Evolutionary conservation across 2,329 filamentous ascomycete genomes (phyloP), one percentile per base, ranked within the genome.

Genomic region (Colletotrichum tropicicola): DNA sequence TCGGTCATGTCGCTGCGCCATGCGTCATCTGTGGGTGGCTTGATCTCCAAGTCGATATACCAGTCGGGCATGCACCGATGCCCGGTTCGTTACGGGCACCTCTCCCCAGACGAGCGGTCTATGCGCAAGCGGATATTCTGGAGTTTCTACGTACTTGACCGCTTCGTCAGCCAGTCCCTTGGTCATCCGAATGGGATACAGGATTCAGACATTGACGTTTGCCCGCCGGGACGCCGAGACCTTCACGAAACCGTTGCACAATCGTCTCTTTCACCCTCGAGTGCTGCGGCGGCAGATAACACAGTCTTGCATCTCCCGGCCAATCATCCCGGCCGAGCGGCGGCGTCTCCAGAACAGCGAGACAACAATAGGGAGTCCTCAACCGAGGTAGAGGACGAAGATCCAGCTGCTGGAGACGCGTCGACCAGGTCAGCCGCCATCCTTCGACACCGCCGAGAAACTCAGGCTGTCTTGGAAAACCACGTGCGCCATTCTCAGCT

Each of bases 61-160:
- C 82, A 85, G 67, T 78, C 82, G 1, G 83, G 84, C 5, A 75
- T 85, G 6, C 83, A 86, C 68, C 77, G 83, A 3, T 85, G 84
- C 66, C 84, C 84, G 0, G 80, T 82, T 59, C 81, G 83, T 6
- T 86, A 85, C 63, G 74, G 74, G 9, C 76, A 83, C 54, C 75
- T 85, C 9, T 77, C 79, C 2, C 53, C 41, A 2, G 68, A 71
- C 9, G 68, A 67, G 15, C 67, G 74, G 10, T 72, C 75, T 12
- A 77, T 80, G 19, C 73, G 78, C 13, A 79, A 80, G 60, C 71
- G 79, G n/a, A 73, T 80, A 6, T 75, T 80, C 45, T 81, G 78
- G 78, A 76, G 74, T 48, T 71, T 74, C 0, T 80, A 80, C 47
- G 72, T 77, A 2, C 63, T 80, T 0, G 79, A 80, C 48, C 70